Evolutionary conservation across 2,329 filamentous ascomycete species (phyloP).

Genomic region (Davidsoniella neocaledoniae): DNA sequence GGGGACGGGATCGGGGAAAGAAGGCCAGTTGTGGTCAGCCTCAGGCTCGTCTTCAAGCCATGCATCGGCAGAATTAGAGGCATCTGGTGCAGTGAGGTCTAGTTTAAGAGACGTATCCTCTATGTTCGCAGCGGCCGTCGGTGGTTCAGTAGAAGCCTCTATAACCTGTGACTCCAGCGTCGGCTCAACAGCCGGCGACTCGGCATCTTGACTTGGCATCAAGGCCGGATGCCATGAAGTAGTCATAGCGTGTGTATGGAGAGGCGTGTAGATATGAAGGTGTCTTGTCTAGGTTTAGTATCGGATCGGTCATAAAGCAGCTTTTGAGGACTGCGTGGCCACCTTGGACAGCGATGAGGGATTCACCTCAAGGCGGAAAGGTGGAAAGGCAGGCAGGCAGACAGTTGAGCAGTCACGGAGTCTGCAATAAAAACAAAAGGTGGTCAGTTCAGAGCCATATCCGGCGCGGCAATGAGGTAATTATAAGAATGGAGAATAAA

Average conservation of each 20-base stretch:
- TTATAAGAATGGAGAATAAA: too few relatives aligned
- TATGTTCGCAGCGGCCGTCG: background rate
- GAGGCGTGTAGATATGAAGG: background rate
- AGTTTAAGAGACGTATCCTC: background rate
- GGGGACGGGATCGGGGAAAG: background rate
- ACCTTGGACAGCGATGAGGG: too few relatives aligned
- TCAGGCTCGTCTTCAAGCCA: conserved; percentile 12
- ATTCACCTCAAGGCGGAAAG: too few relatives aligned
- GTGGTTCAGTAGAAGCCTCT: background rate
- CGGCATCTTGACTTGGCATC: conserved; percentile 19
- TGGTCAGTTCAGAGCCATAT: too few relatives aligned
- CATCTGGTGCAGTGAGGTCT: conserved; percentile 5
- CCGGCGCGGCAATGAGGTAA: too few relatives aligned
- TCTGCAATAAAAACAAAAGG: too few relatives aligned
- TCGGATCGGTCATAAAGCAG: too few relatives aligned
- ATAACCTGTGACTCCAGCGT: background rate
- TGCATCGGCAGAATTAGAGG: conserved; percentile 6
- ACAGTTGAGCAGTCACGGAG: too few relatives aligned
- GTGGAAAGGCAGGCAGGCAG: too few relatives aligned
- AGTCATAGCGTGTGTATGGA: conserved; percentile 20
- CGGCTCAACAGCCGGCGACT: background rate
- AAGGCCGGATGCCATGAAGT: conserved; percentile 26
- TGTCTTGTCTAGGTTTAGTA: background rate
- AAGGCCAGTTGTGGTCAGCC: conserved; percentile 6
- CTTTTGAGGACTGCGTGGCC: too few relatives aligned